Base-by-base conservation (phyloP, 1,139 yeast genomes). In the Zygoascus sp. region DNA sequence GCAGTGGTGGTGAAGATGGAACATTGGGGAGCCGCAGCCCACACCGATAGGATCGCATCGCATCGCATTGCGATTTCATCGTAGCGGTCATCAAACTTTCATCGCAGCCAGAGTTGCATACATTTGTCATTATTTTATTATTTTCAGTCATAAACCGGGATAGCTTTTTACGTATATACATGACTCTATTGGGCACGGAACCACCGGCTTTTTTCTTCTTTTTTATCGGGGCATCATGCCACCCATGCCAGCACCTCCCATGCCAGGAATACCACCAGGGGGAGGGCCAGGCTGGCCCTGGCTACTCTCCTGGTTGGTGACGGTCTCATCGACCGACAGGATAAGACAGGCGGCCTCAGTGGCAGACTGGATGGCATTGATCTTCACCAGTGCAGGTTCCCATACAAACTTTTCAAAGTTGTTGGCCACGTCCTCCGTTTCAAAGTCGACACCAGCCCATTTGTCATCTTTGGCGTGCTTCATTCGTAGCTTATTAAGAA, bases 271-370 rank as follows among this genome's bases (percentile, higher is more conserved):
- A 17, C 42, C 42, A 10, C 35, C 35, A 17, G 47, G 44, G 17
- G 60, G 58, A 11, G 59, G 57, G 8, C 63, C 64, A 16, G 58
- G 55, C 50, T 60, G 68, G 23, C 67, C 67, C 25, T 58, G 62
- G 23, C 67, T 63, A 48, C 77, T 70, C 57, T 81, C 87, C 61
- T 87, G 83, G 63, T 86, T 88, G 63, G 78, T 86, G 57, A 92
- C 89, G 15, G 98, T 92, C 72, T 92, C 98, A 66, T 92, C 99
- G 48, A 92, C 96, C 16, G 95, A 83, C 56, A 92, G 76, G 58
- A 92, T 86, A 61, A 92, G 73, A 51, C 88, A 83, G 7, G 97
- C 96, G 34, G 98, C 98, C 67, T 92, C 99, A n/a, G 96, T 84
- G 21, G 99, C 98, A 57, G 95, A 83, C 63, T 81, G 84, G 53